Conservation (phyloP, 2,329 filamentous ascomycete species). For the Fusarium xylarioides region DNA sequence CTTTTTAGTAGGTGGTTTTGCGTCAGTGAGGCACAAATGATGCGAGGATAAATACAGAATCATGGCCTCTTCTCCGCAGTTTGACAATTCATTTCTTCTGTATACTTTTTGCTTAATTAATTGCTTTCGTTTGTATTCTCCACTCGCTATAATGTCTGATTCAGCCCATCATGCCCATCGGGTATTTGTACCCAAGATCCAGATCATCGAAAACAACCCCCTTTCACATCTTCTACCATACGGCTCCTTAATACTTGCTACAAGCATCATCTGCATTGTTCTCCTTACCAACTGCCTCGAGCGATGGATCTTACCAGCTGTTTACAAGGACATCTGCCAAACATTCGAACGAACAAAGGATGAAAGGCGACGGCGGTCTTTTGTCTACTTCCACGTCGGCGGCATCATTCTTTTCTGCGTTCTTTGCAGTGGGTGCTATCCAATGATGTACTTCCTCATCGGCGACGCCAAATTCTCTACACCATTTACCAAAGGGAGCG, state of each 20-base stretch:
- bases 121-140: not conserved
- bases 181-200: not conserved
- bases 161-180: not conserved
- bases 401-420: not conserved
- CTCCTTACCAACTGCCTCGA: conserved; percentile 13
- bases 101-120: not conserved
- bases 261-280: not conserved
- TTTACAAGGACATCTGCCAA: not conserved
- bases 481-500: not conserved
- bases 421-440: not conserved
- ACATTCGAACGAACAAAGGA: not conserved
- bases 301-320: conserved; percentile 1
- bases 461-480: not conserved
- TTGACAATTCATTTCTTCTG: not conserved
- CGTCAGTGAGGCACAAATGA: not conserved
- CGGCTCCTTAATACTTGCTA: conserved; percentile 7
- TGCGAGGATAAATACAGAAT: not conserved
- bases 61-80: not conserved
- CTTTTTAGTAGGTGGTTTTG: not conserved
- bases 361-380: conserved; percentile 11
- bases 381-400: conserved; percentile 17
- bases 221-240: not conserved
- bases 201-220: not conserved
- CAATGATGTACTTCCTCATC: not conserved
- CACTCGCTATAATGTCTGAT: not conserved